Evolutionary conservation across 164 flowering plant genomes (phyloP).

Genomic region (Chloranthus sessilifolius): DNA sequence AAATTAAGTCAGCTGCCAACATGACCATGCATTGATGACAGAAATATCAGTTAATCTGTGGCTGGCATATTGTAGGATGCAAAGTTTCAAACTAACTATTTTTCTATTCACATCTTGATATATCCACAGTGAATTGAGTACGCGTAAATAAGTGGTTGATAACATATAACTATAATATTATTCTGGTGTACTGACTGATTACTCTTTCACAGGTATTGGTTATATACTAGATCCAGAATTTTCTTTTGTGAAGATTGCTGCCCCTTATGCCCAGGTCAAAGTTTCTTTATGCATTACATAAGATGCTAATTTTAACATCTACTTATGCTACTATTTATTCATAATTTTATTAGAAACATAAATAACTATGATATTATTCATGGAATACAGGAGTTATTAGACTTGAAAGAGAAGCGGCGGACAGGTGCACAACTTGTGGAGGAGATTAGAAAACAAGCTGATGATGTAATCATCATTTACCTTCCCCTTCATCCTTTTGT

Average conservation of each 20-base stretch:
- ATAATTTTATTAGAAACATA: background rate
- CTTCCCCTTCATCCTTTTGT: background rate
- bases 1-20: no score
- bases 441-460: conserved; percentile 75
- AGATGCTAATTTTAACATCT: conserved; percentile 1
- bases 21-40: no score
- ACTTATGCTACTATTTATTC: background rate
- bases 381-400: conserved; percentile 67
- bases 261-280: conserved; percentile 88
- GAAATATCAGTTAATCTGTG: no score
- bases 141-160: no score
- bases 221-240: conserved; percentile 73
- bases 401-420: conserved; percentile 45
- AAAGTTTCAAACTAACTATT: no score
- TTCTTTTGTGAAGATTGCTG: conserved; percentile 85
- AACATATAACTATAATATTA: background rate
- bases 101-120: no score
- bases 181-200: conserved; percentile 12
- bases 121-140: no score
- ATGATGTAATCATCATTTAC: conserved; percentile 77
- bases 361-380: background rate
- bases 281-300: background rate
- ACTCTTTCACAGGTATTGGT: conserved; percentile 62
- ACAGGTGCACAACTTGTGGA: conserved; percentile 64
- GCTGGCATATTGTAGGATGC: no score